phyloP scores from a whole-genome alignment of 441 rosid species.

The Erodium chrysanthum region DNA sequence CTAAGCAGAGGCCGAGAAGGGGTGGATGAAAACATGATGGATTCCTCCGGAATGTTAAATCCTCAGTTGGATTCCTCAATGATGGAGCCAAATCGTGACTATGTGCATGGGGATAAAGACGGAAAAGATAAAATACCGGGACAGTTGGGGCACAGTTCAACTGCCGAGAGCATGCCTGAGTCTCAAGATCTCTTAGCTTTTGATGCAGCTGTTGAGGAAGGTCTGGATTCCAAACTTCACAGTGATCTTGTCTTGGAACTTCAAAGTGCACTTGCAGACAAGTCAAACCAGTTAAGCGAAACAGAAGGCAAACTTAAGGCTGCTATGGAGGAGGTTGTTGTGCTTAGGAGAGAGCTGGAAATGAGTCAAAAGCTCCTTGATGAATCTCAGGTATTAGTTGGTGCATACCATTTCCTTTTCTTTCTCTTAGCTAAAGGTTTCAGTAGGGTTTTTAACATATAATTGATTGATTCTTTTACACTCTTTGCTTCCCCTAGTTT shows the following conservation, averaged over 20 bases:
- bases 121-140: slow-evolving; percentile 51
- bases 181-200: slow-evolving; percentile 32
- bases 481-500: background rate
- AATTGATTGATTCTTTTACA: too few species aligned
- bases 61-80: slow-evolving; percentile 68
- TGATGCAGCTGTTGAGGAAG: slow-evolving; percentile 35
- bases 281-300: slow-evolving; percentile 50
- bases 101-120: slow-evolving; percentile 41
- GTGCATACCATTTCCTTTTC: slow-evolving; percentile 1
- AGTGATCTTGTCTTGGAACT: slow-evolving; percentile 42
- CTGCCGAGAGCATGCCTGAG: slow-evolving; percentile 67
- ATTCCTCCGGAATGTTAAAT: slow-evolving; percentile 58
- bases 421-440: too few species aligned
- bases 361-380: slow-evolving; percentile 68
- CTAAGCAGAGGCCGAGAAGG: slow-evolving; percentile 71
- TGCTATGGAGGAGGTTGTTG: slow-evolving; percentile 58
- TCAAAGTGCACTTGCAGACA: slow-evolving; percentile 49
- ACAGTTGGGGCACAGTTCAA: slow-evolving; percentile 61
- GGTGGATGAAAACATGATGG: slow-evolving; percentile 86
- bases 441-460: too few species aligned
- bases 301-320: slow-evolving; percentile 52
- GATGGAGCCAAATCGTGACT: slow-evolving; percentile 64
- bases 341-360: slow-evolving; percentile 67
- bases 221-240: slow-evolving; percentile 30
- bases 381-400: slow-evolving; percentile 76